Percentiles rank a stretch among this genome's conserved stretches.
phyloP scores from a whole-genome alignment of 2,329 filamentous ascomycete genomes.

The Aspergillus glaucus region DNA sequence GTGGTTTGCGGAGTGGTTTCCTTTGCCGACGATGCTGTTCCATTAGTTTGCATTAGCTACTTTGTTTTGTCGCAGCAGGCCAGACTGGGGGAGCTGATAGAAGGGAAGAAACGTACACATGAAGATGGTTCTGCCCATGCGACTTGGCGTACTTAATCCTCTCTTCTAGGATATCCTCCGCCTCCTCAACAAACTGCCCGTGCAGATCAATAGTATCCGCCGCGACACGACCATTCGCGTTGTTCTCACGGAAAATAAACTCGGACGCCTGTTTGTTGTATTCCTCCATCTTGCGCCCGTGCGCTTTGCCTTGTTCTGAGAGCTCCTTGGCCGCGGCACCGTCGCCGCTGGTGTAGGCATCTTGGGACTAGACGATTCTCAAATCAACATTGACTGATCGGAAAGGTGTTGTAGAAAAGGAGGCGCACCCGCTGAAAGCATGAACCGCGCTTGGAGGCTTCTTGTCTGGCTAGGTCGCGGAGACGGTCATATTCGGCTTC shows the following conservation, averaged over 20 bases:
- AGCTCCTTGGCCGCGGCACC: slow-evolving; percentile 76
- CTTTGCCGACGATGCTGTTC: slow-evolving; percentile 77
- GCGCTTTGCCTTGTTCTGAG: slow-evolving; percentile 75
- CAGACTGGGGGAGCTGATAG: not conserved
- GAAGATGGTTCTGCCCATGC: slow-evolving; percentile 72
- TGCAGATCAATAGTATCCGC: slow-evolving; percentile 88
- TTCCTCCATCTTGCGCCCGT: slow-evolving; percentile 75
- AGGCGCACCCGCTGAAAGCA: slow-evolving; percentile 65
- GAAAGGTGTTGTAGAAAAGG: not conserved
- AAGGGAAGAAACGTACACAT: slow-evolving; percentile 53
- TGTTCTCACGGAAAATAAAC: slow-evolving; percentile 94
- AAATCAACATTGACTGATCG: too few relatives aligned
- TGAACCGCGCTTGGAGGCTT: slow-evolving; percentile 68
- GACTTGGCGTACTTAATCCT: slow-evolving; percentile 72
- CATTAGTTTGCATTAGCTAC: too few relatives aligned
- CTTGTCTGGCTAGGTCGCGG: slow-evolving; percentile 72
- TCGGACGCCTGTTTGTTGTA: slow-evolving; percentile 90
- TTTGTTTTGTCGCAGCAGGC: not conserved
- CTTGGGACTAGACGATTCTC: slow-evolving; percentile 51
- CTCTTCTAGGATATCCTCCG: slow-evolving; percentile 80
- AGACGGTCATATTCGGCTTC: slow-evolving; percentile 91
- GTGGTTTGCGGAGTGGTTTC: slow-evolving; percentile 75
- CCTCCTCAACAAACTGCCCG: slow-evolving; percentile 90
- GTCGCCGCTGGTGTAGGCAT: slow-evolving; percentile 79
- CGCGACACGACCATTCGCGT: slow-evolving; percentile 66